Evolutionary conservation across 1,284 basidiomycete species (phyloP), one percentile per base, ranked within the genome.

Genomic region (Trichosporon coremiiforme): DNA sequence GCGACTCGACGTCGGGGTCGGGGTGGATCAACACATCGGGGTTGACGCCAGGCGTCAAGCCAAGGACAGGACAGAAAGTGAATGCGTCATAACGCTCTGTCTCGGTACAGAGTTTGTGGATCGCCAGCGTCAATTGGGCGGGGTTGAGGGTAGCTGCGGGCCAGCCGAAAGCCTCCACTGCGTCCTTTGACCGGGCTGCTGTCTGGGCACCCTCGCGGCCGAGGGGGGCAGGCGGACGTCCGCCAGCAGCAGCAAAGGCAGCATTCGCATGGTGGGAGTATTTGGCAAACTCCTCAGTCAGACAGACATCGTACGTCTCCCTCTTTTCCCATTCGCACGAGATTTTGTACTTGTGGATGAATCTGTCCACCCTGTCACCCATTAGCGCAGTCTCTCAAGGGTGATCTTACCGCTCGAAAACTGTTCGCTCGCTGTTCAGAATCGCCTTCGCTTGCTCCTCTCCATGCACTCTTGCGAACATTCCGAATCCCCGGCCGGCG

Each of bases 321-420:
- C 80, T 70, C 1, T 67, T 74, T 8, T 74, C 76, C 75, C 76
- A 79, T 60, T 80, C 80, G 73, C 80, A 81, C 4, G 77, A 73
- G 62, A 81, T 76, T 1, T 62, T 41, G 53, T 79, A 73, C 13
- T 73, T 64, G 63, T 69, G 68, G 63, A 81, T 68, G 45, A 79
- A 80, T 0, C 67, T 72, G 38, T 76, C 72, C 33, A 63, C 35
- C 17, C 68, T 71, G n/a, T n/a, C n/a, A n/a, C n/a, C n/a, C n/a
- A n/a, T n/a, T n/a, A n/a, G n/a, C n/a, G n/a, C n/a, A n/a, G n/a
- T n/a, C n/a, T n/a, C n/a, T n/a, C n/a, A n/a, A n/a, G n/a, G n/a
- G 33, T 3, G 33, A 33, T 33, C 33, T 3, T 33, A 72, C 71
- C 53, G 64, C 1, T 66, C 13, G 3, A 72, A n/a, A 17, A 65